Evolutionary conservation across 768 basidiomycete genomes (phyloP).

Genomic region (Hygrophoropsis aurantiaca): DNA sequence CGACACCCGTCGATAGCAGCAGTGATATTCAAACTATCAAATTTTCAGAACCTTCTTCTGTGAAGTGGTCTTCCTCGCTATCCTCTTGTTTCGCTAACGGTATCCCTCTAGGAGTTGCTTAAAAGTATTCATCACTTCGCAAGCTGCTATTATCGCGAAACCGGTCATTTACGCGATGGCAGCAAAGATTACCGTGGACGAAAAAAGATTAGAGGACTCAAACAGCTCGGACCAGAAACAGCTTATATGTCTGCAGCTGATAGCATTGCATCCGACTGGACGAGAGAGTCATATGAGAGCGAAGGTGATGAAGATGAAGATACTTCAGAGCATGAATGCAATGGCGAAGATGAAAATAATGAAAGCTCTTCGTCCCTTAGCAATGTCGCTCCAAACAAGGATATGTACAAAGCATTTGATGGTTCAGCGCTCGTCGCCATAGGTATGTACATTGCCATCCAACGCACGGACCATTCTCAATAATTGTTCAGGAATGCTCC

Average conservation of each 20-base stretch:
- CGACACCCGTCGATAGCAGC: conserved; percentile 6
- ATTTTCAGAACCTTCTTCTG: conserved; percentile 48
- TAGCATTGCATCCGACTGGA: background rate
- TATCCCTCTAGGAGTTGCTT: conserved; percentile 44
- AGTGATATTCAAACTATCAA: conserved; percentile 1
- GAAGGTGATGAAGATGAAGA: conserved; percentile 11
- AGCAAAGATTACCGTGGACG: conserved; percentile 45
- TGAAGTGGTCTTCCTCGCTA: conserved; percentile 26
- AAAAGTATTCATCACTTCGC: conserved; percentile 54
- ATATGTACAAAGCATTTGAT: conserved; percentile 77
- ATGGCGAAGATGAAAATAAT: conserved; percentile 12
- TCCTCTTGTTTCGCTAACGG: conserved; percentile 8
- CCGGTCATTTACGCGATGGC: conserved; percentile 56
- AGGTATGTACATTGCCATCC: conserved; percentile 40
- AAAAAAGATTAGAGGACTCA: conserved; percentile 33
- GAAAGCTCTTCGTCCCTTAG: conserved; percentile 7
- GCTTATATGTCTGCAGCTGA: too few species aligned
- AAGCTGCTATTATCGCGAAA: conserved; percentile 58
- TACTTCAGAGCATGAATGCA: conserved; percentile 13
- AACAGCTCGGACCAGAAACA: background rate
- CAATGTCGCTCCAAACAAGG: conserved; percentile 25
- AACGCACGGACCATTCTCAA: conserved; percentile 1
- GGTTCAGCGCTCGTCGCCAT: conserved; percentile 74
- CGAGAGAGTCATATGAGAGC: conserved; percentile 4
- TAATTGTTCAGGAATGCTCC: conserved; percentile 53